Base-by-base conservation (phyloP, 768 basidiomycete species). In the Phallus indusiatus region DNA sequence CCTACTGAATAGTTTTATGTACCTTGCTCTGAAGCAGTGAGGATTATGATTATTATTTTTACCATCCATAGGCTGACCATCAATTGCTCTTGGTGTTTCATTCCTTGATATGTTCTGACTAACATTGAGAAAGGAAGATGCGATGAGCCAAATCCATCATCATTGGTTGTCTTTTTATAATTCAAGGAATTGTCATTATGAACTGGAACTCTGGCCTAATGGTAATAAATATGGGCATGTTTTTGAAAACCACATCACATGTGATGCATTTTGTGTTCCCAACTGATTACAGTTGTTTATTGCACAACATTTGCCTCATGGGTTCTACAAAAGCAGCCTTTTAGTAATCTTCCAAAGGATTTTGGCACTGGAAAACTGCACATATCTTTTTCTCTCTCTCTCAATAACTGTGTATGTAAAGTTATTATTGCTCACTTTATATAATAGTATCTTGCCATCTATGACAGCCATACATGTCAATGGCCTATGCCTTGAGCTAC, bases 391-490 rank as follows among this genome's bases (percentile, higher is more conserved):
- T 24, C n/a, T n/a, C n/a, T n/a, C n/a, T n/a, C n/a, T 5, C 1
- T 36, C 21, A 51, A 1, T n/a, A 47, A 5, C 14, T 10, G 6
- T 21, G 58, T 56, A 10, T 50, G 24, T 16, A 54, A 56, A 5
- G 49, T 10, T 42, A 55, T 46, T 12, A 58, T 59, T 48, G 56
- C n/a, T n/a, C n/a, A 67, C 69, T 17, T 58, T 52, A 59, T 72
- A 70, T 9, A 57, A 60, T 10, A 69, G 60, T 0, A 34, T 64
- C 36, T 70, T 72, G 5, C 71, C 70, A 66, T 72, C 71, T 69
- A 72, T 71, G 0, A 71, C 69, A n/a, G 69, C 70, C 59, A 69
- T 53, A 0, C 69, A n/a, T n/a, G n/a, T n/a, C n/a, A n/a, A n/a
- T n/a, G n/a, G n/a, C n/a, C n/a, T n/a, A n/a, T n/a, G n/a, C n/a